Conservation (phyloP, 108 stramenopile genomes). For the Pseudonitzschia multiseries region DNA sequence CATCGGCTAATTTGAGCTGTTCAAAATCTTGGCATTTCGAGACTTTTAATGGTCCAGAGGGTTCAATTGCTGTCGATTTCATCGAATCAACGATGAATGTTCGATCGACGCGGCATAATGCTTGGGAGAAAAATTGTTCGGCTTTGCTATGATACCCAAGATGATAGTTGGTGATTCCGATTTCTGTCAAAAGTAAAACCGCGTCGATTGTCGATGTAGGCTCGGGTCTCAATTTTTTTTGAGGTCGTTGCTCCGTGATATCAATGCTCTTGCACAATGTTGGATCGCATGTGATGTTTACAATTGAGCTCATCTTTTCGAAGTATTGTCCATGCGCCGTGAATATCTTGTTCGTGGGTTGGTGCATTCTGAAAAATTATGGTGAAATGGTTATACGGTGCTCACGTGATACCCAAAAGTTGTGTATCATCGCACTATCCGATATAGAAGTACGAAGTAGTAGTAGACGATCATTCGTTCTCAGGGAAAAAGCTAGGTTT, state of each 20-base stretch:
- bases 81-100: slow-evolving; percentile 2
- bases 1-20: not conserved
- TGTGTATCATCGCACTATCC: no score
- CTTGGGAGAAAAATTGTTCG: slow-evolving; percentile 30
- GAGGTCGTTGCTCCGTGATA: slow-evolving; percentile 13
- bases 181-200: slow-evolving; percentile 21
- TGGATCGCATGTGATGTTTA: not conserved
- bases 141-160: slow-evolving; percentile 22
- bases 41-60: slow-evolving; percentile 11
- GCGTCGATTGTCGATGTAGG: slow-evolving; percentile 17
- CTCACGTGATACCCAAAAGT: no score
- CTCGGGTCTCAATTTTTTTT: slow-evolving; percentile 26
- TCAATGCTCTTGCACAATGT: slow-evolving; percentile 4
- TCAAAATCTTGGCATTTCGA: slow-evolving; percentile 17
- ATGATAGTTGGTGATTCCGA: slow-evolving; percentile 29
- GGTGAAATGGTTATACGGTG: no score
- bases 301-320: slow-evolving; percentile 5
- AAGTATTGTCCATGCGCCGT: not conserved
- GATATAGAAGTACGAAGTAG: no score
- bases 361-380: no score
- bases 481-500: no score
- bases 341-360: no score
- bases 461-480: no score
- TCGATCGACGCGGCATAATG: slow-evolving; percentile 19
- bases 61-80: slow-evolving; percentile 8